phyloP scores from a whole-genome alignment of 2,329 filamentous ascomycete genomes.

The Thielaviopsis populi region DNA sequence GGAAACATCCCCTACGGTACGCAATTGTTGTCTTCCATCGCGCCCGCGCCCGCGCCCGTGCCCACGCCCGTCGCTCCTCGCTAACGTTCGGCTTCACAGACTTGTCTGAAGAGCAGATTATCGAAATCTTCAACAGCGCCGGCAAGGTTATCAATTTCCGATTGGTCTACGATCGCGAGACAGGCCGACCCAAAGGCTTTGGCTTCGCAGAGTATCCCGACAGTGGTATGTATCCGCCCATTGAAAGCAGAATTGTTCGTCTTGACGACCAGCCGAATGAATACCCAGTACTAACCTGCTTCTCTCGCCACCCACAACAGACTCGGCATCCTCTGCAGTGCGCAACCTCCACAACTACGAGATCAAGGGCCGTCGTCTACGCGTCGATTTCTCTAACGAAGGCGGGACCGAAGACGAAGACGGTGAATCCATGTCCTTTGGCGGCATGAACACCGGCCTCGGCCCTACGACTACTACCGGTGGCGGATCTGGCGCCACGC shows the following conservation, averaged over 20 bases:
- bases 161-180: constrained; percentile 89
- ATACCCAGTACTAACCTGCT: neutral
- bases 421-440: constrained; percentile 18
- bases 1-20: constrained; percentile 73
- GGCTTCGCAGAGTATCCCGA: constrained; percentile 95
- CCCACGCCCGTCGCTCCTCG: neutral
- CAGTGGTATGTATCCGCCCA: constrained; percentile 41
- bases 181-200: constrained; percentile 86
- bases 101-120: constrained; percentile 89
- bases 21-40: constrained; percentile 12
- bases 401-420: constrained; percentile 57
- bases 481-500: constrained; percentile 20
- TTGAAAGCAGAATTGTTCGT: neutral
- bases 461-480: constrained; percentile 23
- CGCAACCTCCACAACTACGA: constrained; percentile 92
- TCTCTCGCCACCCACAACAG: constrained; percentile 24
- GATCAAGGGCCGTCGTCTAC: constrained; percentile 83
- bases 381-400: constrained; percentile 93
- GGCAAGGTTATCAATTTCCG: constrained; percentile 82
- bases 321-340: constrained; percentile 79
- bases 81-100: constrained; percentile 37
- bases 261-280: no score
- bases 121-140: constrained; percentile 79
- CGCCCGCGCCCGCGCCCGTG: neutral
- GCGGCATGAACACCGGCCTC: constrained; percentile 11